Evolutionary conservation across 2,329 filamentous ascomycete genomes (phyloP).

Genomic region (Fusarium nisikadoi): DNA sequence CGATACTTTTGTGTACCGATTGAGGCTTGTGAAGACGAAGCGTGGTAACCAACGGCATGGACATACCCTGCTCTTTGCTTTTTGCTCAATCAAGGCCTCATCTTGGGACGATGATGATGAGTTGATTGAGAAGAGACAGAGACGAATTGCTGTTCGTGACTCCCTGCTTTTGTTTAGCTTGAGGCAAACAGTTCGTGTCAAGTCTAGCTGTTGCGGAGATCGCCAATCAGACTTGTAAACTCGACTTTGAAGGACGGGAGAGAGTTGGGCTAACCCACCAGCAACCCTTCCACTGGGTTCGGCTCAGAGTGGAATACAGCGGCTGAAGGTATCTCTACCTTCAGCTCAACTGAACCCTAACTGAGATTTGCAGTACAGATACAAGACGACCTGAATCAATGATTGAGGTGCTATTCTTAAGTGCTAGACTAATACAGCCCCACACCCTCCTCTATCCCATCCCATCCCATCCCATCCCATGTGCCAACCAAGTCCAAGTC

Average conservation of each 20-base stretch:
- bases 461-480: slow-evolving; percentile 13
- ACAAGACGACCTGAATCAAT: slow-evolving; percentile 14
- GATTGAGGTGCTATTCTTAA: slow-evolving; percentile 19
- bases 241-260: slow-evolving; percentile 12
- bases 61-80: slow-evolving; percentile 4
- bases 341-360: fast-evolving
- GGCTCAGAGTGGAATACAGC: background rate
- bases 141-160: slow-evolving; percentile 10
- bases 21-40: background rate
- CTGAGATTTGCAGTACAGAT: background rate
- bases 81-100: background rate
- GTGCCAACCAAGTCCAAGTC: slow-evolving; percentile 15
- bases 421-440: slow-evolving; percentile 21
- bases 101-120: background rate
- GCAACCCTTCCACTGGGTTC: slow-evolving; percentile 27
- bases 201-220: slow-evolving; percentile 12
- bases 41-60: slow-evolving; percentile 16
- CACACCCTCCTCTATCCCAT: slow-evolving; percentile 23
- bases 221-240: slow-evolving; percentile 23
- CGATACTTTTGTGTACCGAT: slow-evolving; percentile 10
- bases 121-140: background rate
- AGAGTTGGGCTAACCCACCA: slow-evolving; percentile 18
- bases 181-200: slow-evolving; percentile 32
- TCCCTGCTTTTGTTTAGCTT: slow-evolving; percentile 15
- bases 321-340: slow-evolving; percentile 9